A percentile compares a stretch with the other conserved stretches of the same genome.
Evolutionary conservation across 2,329 filamentous ascomycete genomes (phyloP).

Genomic region (Colletotrichum eremochloae): DNA sequence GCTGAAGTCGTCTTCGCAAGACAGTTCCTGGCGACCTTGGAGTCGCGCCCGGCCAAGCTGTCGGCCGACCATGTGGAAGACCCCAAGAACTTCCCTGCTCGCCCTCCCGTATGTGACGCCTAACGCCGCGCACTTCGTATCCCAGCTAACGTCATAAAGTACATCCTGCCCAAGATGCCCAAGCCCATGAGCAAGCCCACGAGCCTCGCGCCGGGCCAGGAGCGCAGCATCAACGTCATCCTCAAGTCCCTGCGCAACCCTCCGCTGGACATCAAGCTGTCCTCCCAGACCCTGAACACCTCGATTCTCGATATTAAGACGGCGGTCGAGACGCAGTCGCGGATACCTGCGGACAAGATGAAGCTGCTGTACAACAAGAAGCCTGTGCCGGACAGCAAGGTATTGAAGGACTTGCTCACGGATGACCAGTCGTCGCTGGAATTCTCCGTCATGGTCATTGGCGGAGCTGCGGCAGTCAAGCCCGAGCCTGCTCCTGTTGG

Average conservation of each 20-base stretch:
- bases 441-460: conserved; percentile 90
- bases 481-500: conserved; percentile 55
- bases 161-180: conserved; percentile 78
- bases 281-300: conserved; percentile 73
- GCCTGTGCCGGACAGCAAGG: conserved; percentile 82
- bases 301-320: conserved; percentile 85
- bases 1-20: conserved; percentile 89
- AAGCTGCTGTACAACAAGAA: conserved; percentile 91
- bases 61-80: conserved; percentile 93
- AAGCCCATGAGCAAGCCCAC: conserved; percentile 65
- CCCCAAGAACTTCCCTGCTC: conserved; percentile 80
- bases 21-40: conserved; percentile 83
- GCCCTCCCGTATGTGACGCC: conserved; percentile 75
- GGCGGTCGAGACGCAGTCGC: conserved; percentile 72
- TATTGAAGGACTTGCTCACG: conserved; percentile 78
- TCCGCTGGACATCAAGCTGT: conserved; percentile 75
- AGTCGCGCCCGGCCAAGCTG: conserved; percentile 83
- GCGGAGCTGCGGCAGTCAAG: conserved; percentile 68
- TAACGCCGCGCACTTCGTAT: not conserved
- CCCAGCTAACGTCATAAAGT: conserved; percentile 59
- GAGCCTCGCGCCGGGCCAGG: conserved; percentile 64
- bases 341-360: conserved; percentile 81
- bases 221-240: conserved; percentile 68
- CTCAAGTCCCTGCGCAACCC: conserved; percentile 85
- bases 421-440: conserved; percentile 73